phyloP scores from a whole-genome alignment of 768 basidiomycete genomes.

The Lactarius hengduanensis region DNA sequence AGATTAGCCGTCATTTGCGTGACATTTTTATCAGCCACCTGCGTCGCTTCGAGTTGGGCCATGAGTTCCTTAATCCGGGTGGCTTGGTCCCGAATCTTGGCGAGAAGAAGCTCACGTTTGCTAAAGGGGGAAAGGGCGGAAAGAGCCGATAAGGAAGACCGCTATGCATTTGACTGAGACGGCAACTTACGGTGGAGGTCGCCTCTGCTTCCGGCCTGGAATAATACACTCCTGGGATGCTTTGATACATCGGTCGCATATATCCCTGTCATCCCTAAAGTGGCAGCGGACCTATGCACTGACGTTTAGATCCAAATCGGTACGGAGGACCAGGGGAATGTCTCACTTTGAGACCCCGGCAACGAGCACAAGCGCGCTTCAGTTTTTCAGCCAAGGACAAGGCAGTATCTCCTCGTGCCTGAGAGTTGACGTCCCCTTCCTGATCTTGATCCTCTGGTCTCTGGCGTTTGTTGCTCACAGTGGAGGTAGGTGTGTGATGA shows the following conservation, averaged over 20 bases:
- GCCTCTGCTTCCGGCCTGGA: slow-evolving; percentile 81
- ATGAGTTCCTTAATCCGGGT: slow-evolving; percentile 70
- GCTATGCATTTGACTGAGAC: not conserved
- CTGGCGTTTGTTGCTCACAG: slow-evolving; percentile 22
- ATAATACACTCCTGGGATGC: slow-evolving; percentile 73
- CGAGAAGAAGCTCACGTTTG: slow-evolving; percentile 78
- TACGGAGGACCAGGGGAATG: not conserved
- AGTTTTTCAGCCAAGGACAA: slow-evolving; percentile 16
- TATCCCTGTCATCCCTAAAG: slow-evolving; percentile 67
- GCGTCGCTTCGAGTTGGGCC: slow-evolving; percentile 58
- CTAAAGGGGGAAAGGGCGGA: slow-evolving; percentile 37
- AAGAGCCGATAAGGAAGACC: slow-evolving; percentile 9
- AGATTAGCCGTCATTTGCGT: slow-evolving; percentile 24
- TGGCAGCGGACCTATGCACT: slow-evolving; percentile 66
- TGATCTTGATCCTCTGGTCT: slow-evolving; percentile 26
- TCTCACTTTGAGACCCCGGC: slow-evolving; percentile 28
- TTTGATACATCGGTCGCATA: slow-evolving; percentile 71
- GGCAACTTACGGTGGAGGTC: slow-evolving; percentile 67
- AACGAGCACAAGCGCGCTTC: slow-evolving; percentile 30
- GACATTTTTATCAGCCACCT: slow-evolving; percentile 24
- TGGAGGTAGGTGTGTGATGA: not conserved
- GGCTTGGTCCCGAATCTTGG: slow-evolving; percentile 72
- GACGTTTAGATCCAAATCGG: not conserved
- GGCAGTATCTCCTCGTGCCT: not conserved
- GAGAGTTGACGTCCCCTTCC: slow-evolving; percentile 9